phyloP scores from a whole-genome alignment of 306 rosid genomes.

The Casuarina glauca region DNA sequence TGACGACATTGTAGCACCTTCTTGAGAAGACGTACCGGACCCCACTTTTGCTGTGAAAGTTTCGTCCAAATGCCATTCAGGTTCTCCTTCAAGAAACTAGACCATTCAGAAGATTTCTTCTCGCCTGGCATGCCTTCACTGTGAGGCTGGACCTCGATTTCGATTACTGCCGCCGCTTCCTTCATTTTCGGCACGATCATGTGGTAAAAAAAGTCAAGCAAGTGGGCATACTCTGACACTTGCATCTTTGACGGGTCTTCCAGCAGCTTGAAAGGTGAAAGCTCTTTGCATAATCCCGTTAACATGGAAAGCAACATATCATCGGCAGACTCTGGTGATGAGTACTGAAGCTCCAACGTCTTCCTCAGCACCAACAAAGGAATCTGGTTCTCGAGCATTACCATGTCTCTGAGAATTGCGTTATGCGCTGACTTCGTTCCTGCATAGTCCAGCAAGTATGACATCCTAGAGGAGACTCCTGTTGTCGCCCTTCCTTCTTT shows the following conservation, averaged over 20 bases:
- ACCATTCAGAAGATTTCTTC: conserved; percentile 15
- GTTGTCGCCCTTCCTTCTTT: conserved; percentile 35
- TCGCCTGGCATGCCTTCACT: conserved; percentile 17
- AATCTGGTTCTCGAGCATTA: conserved; percentile 11
- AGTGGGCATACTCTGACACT: conserved; percentile 51
- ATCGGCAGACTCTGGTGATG: conserved; percentile 46
- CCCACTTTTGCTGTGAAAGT: conserved; percentile 51
- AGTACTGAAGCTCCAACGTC: conserved; percentile 47
- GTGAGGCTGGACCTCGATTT: conserved; percentile 32
- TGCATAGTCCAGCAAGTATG: conserved; percentile 58
- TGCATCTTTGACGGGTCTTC: conserved; percentile 32
- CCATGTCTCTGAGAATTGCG: conserved; percentile 65
- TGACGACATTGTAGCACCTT: conserved; percentile 51
- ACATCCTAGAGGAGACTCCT: conserved; percentile 9
- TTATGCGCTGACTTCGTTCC: conserved; percentile 60
- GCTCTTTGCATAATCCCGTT: no score
- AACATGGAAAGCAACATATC: conserved; percentile 48
- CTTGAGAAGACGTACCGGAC: conserved; percentile 45
- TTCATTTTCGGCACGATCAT: conserved; percentile 16
- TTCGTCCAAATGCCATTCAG: conserved; percentile 41
- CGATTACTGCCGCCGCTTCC: conserved; percentile 20
- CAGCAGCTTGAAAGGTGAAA: conserved; percentile 27
- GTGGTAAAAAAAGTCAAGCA: conserved; percentile 55
- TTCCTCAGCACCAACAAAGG: conserved; percentile 29
- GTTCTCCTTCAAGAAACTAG: conserved; percentile 30